Percentiles rank a stretch among this genome's conserved stretches.
These are phyloP conservation scores for Lycium barbarum DNA, from an alignment of 257 asterid genomes.

Conservation along the genomic window DNA sequence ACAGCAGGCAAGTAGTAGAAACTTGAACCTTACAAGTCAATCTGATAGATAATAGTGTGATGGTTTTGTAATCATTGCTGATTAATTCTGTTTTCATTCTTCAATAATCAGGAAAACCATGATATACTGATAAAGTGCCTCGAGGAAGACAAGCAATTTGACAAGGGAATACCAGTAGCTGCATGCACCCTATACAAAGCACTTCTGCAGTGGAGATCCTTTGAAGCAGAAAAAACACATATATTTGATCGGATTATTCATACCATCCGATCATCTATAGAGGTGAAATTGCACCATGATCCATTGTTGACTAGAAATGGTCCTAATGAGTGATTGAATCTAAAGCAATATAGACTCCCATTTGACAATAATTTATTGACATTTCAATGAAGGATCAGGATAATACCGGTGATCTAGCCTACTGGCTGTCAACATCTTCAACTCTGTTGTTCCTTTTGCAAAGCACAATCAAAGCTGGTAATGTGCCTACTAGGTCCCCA, in stretches of 20 bases:
- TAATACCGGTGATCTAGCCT: slow-evolving; percentile 67
- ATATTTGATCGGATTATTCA: slow-evolving; percentile 87
- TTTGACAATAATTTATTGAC: slow-evolving; percentile 27
- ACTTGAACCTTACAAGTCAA: slow-evolving; percentile 30
- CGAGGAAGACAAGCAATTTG: slow-evolving; percentile 77
- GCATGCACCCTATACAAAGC: slow-evolving; percentile 78
- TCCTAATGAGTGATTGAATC: slow-evolving; percentile 22
- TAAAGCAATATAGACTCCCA: background rate
- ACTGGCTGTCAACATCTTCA: slow-evolving; percentile 90
- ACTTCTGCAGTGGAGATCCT: slow-evolving; percentile 92
- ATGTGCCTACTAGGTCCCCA: slow-evolving; percentile 53
- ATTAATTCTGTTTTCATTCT: background rate
- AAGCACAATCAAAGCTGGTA: slow-evolving; percentile 86
- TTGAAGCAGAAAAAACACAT: slow-evolving; percentile 85
- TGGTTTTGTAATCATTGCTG: background rate
- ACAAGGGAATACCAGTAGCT: slow-evolving; percentile 76
- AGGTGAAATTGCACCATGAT: slow-evolving; percentile 54
- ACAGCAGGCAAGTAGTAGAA: slow-evolving; percentile 73
- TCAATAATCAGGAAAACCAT: slow-evolving; percentile 73
- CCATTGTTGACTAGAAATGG: slow-evolving; percentile 22
- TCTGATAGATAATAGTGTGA: background rate
- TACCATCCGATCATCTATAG: slow-evolving; percentile 80
- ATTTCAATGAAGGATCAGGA: slow-evolving; percentile 60
- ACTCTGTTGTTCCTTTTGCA: slow-evolving; percentile 85
- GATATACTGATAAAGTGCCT: slow-evolving; percentile 83